phyloP scores from a whole-genome alignment of 2,329 filamentous ascomycete species.

The Plenodomus biglobosus region DNA sequence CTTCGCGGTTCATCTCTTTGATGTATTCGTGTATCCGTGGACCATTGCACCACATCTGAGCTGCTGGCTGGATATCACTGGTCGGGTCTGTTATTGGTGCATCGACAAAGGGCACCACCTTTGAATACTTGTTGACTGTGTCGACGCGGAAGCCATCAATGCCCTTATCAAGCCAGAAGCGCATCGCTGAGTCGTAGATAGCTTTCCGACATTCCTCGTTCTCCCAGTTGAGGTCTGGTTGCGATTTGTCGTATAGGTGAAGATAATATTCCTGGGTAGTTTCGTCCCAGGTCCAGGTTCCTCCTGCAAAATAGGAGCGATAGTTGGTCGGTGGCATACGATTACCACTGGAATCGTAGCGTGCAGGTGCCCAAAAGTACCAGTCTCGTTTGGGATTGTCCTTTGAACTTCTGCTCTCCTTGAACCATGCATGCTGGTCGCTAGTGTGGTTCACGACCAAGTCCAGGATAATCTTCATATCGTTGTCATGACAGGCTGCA shows the following conservation, averaged over 20 bases:
- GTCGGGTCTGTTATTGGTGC: slow-evolving; percentile 46
- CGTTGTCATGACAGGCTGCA: slow-evolving; percentile 59
- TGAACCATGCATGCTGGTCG: slow-evolving; percentile 71
- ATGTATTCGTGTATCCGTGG: slow-evolving; percentile 62
- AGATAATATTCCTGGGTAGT: slow-evolving; percentile 52
- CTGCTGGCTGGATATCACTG: slow-evolving; percentile 51
- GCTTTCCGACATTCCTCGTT: slow-evolving; percentile 48
- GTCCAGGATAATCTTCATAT: slow-evolving; percentile 72
- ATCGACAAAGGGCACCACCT: slow-evolving; percentile 47
- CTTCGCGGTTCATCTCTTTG: slow-evolving; percentile 54
- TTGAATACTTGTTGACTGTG: slow-evolving; percentile 54
- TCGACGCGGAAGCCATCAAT: slow-evolving; percentile 53
- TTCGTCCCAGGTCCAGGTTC: slow-evolving; percentile 50
- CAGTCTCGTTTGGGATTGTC: slow-evolving; percentile 67
- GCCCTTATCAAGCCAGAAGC: slow-evolving; percentile 53
- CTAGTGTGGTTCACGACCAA: slow-evolving; percentile 79
- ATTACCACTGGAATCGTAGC: slow-evolving; percentile 56
- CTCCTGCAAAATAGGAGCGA: slow-evolving; percentile 45
- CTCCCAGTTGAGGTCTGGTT: slow-evolving; percentile 55
- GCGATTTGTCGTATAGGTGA: slow-evolving; percentile 50
- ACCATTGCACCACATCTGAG: slow-evolving; percentile 58
- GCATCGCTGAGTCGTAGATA: slow-evolving; percentile 49
- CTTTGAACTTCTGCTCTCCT: slow-evolving; percentile 63
- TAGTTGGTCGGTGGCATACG: slow-evolving; percentile 62
- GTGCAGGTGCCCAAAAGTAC: slow-evolving; percentile 67